A percentile compares a stretch with the other conserved stretches of the same genome.
These are phyloP conservation scores for Sporobolomyces pararoseus DNA, from an alignment of 768 basidiomycete genomes.

Conservation along the genomic window DNA sequence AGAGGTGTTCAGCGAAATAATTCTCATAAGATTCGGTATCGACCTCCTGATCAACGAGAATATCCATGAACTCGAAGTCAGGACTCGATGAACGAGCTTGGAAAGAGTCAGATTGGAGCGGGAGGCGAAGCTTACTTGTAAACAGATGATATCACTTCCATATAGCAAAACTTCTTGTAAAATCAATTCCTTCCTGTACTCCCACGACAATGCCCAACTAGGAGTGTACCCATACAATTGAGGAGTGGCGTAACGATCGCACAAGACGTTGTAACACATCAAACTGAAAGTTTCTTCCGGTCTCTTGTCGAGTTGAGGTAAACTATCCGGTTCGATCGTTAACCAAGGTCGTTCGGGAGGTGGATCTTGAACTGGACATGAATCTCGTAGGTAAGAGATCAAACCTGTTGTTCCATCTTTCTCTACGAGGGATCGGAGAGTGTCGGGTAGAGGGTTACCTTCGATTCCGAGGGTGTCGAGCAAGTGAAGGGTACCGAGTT, in stretches of 20 bases:
- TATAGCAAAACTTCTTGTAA: constrained; percentile 75
- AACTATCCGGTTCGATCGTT: constrained; percentile 47
- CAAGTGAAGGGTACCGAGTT: constrained; percentile 85
- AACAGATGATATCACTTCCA: constrained; percentile 81
- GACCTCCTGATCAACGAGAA: constrained; percentile 59
- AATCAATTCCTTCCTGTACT: constrained; percentile 83
- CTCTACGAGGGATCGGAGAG: constrained; percentile 74
- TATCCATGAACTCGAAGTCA: too few species aligned
- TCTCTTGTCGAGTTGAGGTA: constrained; percentile 54
- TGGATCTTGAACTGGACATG: constrained; percentile 71
- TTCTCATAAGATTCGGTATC: constrained; percentile 89
- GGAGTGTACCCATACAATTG: constrained; percentile 93
- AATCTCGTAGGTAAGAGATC: constrained; percentile 86
- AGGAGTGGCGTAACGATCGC: constrained; percentile 82
- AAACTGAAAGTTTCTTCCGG: constrained; percentile 71
- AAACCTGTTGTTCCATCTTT: constrained; percentile 90
- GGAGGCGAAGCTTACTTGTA: constrained; percentile 57
- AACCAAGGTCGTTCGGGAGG: constrained; percentile 78
- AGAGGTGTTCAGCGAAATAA: constrained; percentile 72
- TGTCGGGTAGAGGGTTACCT: constrained; percentile 85
- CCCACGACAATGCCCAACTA: constrained; percentile 92
- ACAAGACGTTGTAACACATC: constrained; percentile 90
- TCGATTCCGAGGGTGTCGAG: constrained; percentile 90
- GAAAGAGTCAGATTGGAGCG: neutral
- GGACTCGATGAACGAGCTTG: too few species aligned